Evolutionary conservation across 2,329 filamentous ascomycete genomes (phyloP).

Genomic region (Lachnellula hyalina): DNA sequence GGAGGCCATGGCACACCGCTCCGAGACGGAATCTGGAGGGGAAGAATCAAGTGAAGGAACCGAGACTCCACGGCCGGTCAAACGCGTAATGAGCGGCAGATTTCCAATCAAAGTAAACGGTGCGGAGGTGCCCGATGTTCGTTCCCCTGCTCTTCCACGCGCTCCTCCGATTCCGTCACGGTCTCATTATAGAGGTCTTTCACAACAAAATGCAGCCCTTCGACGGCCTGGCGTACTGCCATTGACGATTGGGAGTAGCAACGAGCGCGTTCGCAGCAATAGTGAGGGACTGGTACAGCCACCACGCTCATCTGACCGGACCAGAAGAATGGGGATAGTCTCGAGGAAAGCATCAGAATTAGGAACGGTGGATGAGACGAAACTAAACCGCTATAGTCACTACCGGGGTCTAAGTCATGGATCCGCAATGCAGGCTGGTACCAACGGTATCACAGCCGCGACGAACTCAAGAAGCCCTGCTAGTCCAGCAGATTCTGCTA

Average conservation of each 20-base stretch:
- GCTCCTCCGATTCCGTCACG: conserved; percentile 73
- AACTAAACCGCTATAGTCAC: conserved; percentile 60
- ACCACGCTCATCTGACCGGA: conserved; percentile 45
- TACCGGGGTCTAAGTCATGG: conserved; percentile 62
- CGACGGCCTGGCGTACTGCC: conserved; percentile 71
- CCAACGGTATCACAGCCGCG: conserved; percentile 24
- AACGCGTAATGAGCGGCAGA: conserved; percentile 57
- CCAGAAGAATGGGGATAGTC: conserved; percentile 59
- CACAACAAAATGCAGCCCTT: conserved; percentile 57
- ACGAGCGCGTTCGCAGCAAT: conserved; percentile 62
- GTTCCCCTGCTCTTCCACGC: conserved; percentile 61
- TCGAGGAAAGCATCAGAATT: conserved; percentile 56
- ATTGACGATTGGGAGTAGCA: conserved; percentile 61
- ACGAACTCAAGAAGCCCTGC: conserved; percentile 42
- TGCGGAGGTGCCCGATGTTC: conserved; percentile 60
- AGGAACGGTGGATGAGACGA: conserved; percentile 56
- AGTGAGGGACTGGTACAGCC: conserved; percentile 55
- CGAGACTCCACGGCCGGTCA: conserved; percentile 69
- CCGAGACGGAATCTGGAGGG: conserved; percentile 50
- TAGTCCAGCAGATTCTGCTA: conserved; percentile 52
- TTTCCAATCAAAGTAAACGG: conserved; percentile 71
- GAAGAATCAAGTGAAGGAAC: conserved; percentile 67
- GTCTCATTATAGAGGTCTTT: conserved; percentile 74
- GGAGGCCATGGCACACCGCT: conserved; percentile 42
- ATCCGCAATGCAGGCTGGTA: conserved; percentile 56